Conservation (phyloP, 2,329 filamentous ascomycete species). For the Lecanicillium sp. region DNA sequence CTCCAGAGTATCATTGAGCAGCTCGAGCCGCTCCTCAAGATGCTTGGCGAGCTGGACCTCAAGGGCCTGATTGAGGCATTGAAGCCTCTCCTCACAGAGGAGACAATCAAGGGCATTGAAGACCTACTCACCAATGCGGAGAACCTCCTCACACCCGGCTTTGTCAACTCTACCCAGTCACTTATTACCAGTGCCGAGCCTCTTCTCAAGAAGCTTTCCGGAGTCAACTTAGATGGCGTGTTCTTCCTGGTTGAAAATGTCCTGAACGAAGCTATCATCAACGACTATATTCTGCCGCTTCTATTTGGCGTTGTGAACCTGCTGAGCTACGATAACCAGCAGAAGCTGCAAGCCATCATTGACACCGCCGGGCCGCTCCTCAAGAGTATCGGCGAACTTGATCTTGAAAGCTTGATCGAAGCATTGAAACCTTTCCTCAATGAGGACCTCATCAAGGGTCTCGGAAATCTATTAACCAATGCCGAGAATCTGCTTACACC, state of each 20-base stretch:
- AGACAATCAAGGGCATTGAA: slow-evolving; percentile 18
- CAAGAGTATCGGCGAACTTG: slow-evolving; percentile 18
- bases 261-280: slow-evolving; percentile 12
- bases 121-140: slow-evolving; percentile 27
- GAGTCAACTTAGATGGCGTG: slow-evolving; percentile 4
- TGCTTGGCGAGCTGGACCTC: slow-evolving; percentile 18
- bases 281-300: no score
- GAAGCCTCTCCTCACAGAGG: slow-evolving; percentile 18
- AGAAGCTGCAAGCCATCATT: slow-evolving; percentile 7
- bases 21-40: slow-evolving; percentile 16
- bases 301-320: no score
- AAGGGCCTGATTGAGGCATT: slow-evolving; percentile 16
- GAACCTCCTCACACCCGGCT: slow-evolving; percentile 20
- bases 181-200: slow-evolving; percentile 21
- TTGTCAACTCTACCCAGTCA: slow-evolving; percentile 20
- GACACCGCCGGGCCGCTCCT: slow-evolving; percentile 16
- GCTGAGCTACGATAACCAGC: background rate
- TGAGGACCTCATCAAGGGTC: slow-evolving; percentile 15
- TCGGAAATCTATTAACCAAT: slow-evolving; percentile 26
- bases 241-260: slow-evolving; percentile 9
- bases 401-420: slow-evolving; percentile 11
- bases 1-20: slow-evolving; percentile 22
- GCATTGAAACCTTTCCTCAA: slow-evolving; percentile 15
- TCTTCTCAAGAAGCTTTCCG: slow-evolving; percentile 1
- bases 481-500: slow-evolving; percentile 28